These are phyloP conservation scores for Conoideocrella luteorostrata DNA, from an alignment of 2,329 filamentous ascomycete genomes.

Conservation along the genomic window DNA sequence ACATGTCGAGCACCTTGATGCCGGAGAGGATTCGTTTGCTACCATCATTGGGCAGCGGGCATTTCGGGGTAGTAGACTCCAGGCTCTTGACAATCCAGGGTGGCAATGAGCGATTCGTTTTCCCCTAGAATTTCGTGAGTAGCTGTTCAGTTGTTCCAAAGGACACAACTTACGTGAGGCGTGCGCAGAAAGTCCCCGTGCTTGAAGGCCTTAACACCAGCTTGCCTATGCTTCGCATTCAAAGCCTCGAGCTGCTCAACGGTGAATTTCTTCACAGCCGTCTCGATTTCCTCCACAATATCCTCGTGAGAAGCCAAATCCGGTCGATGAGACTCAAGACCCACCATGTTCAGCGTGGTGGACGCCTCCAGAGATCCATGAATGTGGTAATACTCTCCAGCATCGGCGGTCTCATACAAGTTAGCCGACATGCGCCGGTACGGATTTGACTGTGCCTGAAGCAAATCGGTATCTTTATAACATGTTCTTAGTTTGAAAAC, in stretches of 20 bases:
- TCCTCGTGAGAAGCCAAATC: slow-evolving; percentile 54
- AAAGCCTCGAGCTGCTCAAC: slow-evolving; percentile 49
- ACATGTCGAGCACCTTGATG: slow-evolving; percentile 67
- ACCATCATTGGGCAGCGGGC: slow-evolving; percentile 25
- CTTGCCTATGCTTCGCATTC: slow-evolving; percentile 51
- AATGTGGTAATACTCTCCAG: slow-evolving; percentile 66
- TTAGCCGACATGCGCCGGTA: slow-evolving; percentile 70
- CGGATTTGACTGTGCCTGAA: slow-evolving; percentile 62
- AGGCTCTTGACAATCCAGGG: slow-evolving; percentile 46
- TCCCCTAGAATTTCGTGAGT: slow-evolving; percentile 33
- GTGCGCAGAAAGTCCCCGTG: slow-evolving; percentile 53
- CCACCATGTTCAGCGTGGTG: slow-evolving; percentile 64
- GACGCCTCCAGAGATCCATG: slow-evolving; percentile 69
- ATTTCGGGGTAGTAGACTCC: slow-evolving; percentile 42
- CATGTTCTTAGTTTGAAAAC: not conserved
- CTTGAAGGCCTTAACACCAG: slow-evolving; percentile 53
- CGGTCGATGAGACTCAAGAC: slow-evolving; percentile 53
- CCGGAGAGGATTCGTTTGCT: slow-evolving; percentile 41
- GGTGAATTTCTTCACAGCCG: slow-evolving; percentile 48
- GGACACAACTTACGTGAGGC: slow-evolving; percentile 26
- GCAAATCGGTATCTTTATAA: slow-evolving; percentile 62
- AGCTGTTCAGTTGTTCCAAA: too few relatives aligned
- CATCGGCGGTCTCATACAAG: slow-evolving; percentile 60
- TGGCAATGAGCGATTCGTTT: slow-evolving; percentile 31
- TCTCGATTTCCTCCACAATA: slow-evolving; percentile 54